phyloP scores from a whole-genome alignment of 2,329 filamentous ascomycete genomes.

The Podosphaera leucotricha region DNA sequence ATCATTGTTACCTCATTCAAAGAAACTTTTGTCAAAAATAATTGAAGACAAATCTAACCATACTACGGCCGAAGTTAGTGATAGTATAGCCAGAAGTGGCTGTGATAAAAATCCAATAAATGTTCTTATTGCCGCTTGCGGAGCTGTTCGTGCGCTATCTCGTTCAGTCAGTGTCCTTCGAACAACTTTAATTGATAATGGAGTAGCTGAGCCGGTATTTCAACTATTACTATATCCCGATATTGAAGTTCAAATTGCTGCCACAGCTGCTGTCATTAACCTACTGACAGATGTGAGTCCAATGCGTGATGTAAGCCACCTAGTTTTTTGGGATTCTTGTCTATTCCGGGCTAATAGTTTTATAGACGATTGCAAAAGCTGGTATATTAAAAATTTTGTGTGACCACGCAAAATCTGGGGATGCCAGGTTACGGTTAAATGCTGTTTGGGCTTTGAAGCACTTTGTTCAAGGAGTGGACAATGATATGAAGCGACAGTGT shows the following conservation, averaged over 20 bases:
- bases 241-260: constrained; percentile 61
- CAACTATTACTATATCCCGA: constrained; percentile 51
- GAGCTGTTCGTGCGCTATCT: constrained; percentile 56
- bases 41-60: constrained; percentile 17
- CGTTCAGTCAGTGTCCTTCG: constrained; percentile 65
- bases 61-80: constrained; percentile 4
- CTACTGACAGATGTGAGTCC: constrained; percentile 74
- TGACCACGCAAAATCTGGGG: constrained; percentile 59
- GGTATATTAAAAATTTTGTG: constrained; percentile 59
- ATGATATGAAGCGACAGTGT: constrained; percentile 51
- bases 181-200: constrained; percentile 70
- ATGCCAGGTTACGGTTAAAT: constrained; percentile 58
- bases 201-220: constrained; percentile 55
- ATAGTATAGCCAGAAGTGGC: constrained; percentile 14
- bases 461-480: constrained; percentile 48
- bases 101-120: constrained; percentile 52
- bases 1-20: constrained; percentile 43
- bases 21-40: constrained; percentile 21
- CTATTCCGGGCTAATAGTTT: constrained; percentile 2
- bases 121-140: constrained; percentile 69
- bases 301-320: constrained; percentile 51
- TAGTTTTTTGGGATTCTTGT: background rate
- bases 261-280: constrained; percentile 67
- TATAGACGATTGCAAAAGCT: constrained; percentile 43
- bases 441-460: constrained; percentile 90